Conservation (phyloP, 495 filamentous ascomycete species). For the Neurospora sp. region DNA sequence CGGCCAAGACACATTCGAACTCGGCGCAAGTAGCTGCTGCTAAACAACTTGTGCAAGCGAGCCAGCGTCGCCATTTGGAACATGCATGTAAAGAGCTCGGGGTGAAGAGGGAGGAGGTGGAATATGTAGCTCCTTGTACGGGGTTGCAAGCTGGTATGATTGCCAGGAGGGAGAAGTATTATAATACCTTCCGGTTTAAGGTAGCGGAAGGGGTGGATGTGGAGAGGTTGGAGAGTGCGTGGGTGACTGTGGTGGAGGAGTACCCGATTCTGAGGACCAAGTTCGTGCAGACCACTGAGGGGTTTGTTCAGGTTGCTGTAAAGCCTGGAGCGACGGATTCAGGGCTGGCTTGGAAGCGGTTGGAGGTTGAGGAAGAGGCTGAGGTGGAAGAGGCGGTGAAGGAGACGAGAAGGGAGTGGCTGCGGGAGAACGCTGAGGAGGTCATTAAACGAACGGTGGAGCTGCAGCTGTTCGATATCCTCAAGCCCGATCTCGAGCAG, state of each 20-base stretch:
- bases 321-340: constrained; percentile 35
- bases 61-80: constrained; percentile 14
- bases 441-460: constrained; percentile 15
- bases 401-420: constrained; percentile 28
- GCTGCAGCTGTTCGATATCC: constrained; percentile 27
- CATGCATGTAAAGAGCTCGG: constrained; percentile 38
- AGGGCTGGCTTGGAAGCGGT: not conserved
- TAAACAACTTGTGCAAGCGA: constrained; percentile 19
- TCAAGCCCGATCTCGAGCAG: constrained; percentile 21
- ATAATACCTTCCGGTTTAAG: constrained; percentile 55
- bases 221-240: constrained; percentile 37
- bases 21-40: constrained; percentile 8
- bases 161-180: constrained; percentile 59
- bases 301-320: constrained; percentile 59
- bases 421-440: not conserved
- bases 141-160: constrained; percentile 76
- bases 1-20: no score
- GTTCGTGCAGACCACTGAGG: constrained; percentile 57
- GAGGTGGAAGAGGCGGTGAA: constrained; percentile 6
- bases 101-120: constrained; percentile 39
- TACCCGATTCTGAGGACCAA: constrained; percentile 54
- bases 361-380: constrained; percentile 11
- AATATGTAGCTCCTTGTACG: constrained; percentile 66
- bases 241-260: constrained; percentile 34
- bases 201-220: constrained; percentile 34